phyloP scores from a whole-genome alignment of 306 rosid genomes.

The Abrus precatorius region DNA sequence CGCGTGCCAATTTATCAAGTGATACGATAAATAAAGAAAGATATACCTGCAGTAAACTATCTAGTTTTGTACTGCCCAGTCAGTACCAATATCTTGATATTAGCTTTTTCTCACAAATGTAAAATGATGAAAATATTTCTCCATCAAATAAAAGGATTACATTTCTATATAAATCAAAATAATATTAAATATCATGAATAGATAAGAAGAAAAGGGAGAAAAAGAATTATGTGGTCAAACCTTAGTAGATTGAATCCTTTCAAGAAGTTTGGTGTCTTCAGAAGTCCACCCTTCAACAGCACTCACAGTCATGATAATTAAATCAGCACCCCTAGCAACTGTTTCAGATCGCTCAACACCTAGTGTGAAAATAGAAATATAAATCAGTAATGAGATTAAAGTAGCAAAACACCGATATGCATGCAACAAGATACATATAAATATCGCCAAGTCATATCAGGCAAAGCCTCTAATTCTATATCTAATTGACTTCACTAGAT shows the following conservation, averaged over 20 bases:
- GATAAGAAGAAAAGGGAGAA: conserved; percentile 4
- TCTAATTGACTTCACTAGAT: conserved; percentile 29
- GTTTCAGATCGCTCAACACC: conserved; percentile 99
- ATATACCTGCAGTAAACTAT: neutral
- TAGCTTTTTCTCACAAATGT: neutral
- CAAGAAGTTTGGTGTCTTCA: conserved; percentile 82
- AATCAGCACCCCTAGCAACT: conserved; percentile 91
- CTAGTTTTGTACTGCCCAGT: conserved; percentile 13
- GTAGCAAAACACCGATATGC: conserved; percentile 30
- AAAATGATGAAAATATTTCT: conserved; percentile 16
- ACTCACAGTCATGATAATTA: conserved; percentile 84
- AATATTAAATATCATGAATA: conserved; percentile 45
- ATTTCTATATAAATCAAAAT: conserved; percentile 9
- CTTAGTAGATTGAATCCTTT: conserved; percentile 81
- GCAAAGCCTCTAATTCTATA: neutral
- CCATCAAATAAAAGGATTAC: conserved; percentile 11
- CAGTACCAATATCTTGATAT: conserved; percentile 13
- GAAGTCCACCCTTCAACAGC: conserved; percentile 92
- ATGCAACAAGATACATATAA: conserved; percentile 28
- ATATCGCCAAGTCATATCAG: conserved; percentile 21
- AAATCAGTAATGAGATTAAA: conserved; percentile 26
- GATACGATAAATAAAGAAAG: conserved; percentile 17
- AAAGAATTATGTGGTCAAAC: conserved; percentile 50
- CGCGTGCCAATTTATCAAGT: conserved; percentile 27
- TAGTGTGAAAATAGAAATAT: conserved; percentile 50